Conservation (phyloP, 2,329 filamentous ascomycete genomes). For the Cladobotryum protrusum region DNA sequence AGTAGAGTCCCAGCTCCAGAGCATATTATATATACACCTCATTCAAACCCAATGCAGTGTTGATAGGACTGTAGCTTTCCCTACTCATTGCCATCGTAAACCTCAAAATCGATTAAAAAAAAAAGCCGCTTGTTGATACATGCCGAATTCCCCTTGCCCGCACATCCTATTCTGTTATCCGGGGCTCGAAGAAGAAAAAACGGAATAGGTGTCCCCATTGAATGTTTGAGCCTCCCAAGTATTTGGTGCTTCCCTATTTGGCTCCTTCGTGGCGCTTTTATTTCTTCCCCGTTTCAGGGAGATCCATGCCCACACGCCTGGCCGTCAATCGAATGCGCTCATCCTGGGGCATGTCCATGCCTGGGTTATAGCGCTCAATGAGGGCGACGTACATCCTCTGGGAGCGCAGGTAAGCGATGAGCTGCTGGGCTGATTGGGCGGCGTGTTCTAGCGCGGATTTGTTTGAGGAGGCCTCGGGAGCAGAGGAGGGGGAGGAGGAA, state of each 20-base stretch:
- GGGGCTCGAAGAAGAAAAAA: neutral
- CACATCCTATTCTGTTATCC: neutral
- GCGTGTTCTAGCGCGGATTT: slow-evolving; percentile 18
- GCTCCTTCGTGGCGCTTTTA: neutral
- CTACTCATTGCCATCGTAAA: neutral
- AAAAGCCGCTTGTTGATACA: neutral
- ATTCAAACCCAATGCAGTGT: too few species aligned
- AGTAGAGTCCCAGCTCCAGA: too few species aligned
- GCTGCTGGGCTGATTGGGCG: slow-evolving; percentile 57
- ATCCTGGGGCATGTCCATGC: slow-evolving; percentile 79
- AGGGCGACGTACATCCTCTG: slow-evolving; percentile 78
- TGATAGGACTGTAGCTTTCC: too few species aligned
- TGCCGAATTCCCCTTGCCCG: neutral
- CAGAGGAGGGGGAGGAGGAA: slow-evolving; percentile 36
- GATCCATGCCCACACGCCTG: slow-evolving; percentile 80
- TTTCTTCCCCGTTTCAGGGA: slow-evolving; percentile 45
- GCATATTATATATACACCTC: too few species aligned
- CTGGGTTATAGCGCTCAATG: slow-evolving; percentile 88
- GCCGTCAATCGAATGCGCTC: slow-evolving; percentile 81
- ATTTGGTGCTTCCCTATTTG: neutral
- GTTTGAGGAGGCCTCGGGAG: slow-evolving; percentile 24
- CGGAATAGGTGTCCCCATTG: too few species aligned
- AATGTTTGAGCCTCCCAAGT: too few species aligned
- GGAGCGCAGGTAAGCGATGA: slow-evolving; percentile 73
- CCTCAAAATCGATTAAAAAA: neutral